Conservation (phyloP, 2,329 filamentous ascomycete genomes). For the Nigrospora osmanthi region DNA sequence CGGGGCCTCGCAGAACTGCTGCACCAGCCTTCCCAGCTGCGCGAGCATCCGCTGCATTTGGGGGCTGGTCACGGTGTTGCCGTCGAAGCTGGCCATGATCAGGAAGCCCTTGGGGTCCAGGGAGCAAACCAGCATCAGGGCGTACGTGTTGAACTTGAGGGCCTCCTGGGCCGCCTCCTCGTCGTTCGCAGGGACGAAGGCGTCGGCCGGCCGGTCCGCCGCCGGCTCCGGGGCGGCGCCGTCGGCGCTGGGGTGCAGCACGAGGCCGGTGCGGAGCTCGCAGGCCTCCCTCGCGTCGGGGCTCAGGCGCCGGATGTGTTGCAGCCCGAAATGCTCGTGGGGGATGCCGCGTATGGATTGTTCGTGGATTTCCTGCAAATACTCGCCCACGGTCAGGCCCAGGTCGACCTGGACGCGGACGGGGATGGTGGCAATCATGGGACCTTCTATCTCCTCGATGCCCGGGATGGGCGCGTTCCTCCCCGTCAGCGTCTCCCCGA, state of each 20-base stretch:
- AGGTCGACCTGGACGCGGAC: conserved; percentile 39
- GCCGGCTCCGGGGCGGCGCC: conserved; percentile 15
- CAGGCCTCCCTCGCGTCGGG: conserved; percentile 47
- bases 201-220: conserved; percentile 34
- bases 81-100: conserved; percentile 58
- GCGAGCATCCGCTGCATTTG: conserved; percentile 45
- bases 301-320: conserved; percentile 50
- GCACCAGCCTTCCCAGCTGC: conserved; percentile 42
- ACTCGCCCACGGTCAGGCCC: conserved; percentile 36
- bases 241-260: conserved; percentile 39
- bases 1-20: conserved; percentile 35
- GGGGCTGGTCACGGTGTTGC: conserved; percentile 42
- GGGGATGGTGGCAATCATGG: conserved; percentile 54
- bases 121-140: conserved; percentile 59
- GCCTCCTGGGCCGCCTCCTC: conserved; percentile 49
- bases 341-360: conserved; percentile 50
- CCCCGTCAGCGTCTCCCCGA: conserved; percentile 52
- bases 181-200: conserved; percentile 47
- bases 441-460: conserved; percentile 48
- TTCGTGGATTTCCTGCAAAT: conserved; percentile 48
- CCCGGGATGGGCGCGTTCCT: conserved; percentile 40
- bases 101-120: conserved; percentile 47
- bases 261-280: conserved; percentile 45
- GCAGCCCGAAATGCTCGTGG: conserved; percentile 56
- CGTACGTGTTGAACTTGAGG: conserved; percentile 50